Evolutionary conservation across 1,139 yeast genomes (phyloP), one percentile per base, ranked within the genome.

Genomic region (Tardiomyces digboiensis): DNA sequence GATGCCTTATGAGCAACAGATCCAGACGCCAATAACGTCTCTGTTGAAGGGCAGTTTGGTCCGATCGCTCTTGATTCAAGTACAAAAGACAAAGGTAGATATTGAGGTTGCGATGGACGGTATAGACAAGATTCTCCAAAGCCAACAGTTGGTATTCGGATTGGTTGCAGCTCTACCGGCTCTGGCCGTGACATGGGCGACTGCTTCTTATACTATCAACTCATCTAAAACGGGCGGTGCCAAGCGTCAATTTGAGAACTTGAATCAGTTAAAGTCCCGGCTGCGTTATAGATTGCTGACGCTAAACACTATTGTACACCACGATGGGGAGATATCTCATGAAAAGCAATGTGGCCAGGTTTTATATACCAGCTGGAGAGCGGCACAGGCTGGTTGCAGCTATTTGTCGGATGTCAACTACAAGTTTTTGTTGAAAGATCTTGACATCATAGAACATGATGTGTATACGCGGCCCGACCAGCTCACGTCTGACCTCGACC

Each of bases 51-150:
- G 97, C 2, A 76, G 80, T 43, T 71, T 91, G 50, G 66, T 88
- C 7, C 73, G 95, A 42, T 80, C 91, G 12, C 64, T 91, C 40
- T 65, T 91, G 55, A 89, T 91, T 48, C 97, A 91, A 62, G 70
- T 91, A 8, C 98, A 91, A 61, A 91, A 91, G 64, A 83, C 95
- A 13, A 91, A 91, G 65, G 97, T 91, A 13, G 98, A 91, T 60
- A 95, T 95, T 2, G 91, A 86, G 29, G 70, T 88, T 7, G 97
- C 96, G 0, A 76, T 91, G 49, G 79, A 75, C 54, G 97, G 97
- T 7, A 89, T 91, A 50, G 97, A 91, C 64, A 82, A 85, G 60
- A 68, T 91, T 52, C 72, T 91, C 44, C 83, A 87, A 61, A 82
- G 93, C 39, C 98, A 91, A 65, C 95, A 91, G 60, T 74, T 91